Evolutionary conservation across 441 rosid species (phyloP).

Genomic region (Jatropha podagrica): DNA sequence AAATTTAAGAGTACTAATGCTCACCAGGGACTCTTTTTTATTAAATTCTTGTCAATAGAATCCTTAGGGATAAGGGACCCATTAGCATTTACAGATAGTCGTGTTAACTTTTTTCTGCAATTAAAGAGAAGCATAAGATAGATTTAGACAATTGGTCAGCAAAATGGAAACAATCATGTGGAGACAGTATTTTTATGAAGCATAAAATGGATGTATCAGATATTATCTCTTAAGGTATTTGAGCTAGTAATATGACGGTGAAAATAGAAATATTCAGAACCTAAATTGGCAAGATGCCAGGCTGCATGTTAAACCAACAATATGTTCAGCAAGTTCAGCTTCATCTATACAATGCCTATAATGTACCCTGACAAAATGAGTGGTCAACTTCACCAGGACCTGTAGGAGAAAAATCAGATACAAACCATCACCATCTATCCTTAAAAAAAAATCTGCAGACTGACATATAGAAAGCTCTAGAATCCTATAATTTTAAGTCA

Average conservation of each 20-base stretch:
- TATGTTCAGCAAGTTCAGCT: constrained; percentile 93
- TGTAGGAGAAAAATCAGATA: constrained; percentile 31
- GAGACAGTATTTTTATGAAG: constrained; percentile 3
- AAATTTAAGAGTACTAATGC: constrained; percentile 18
- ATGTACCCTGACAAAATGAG: constrained; percentile 68
- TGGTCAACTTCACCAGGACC: constrained; percentile 75
- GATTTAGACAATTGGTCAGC: constrained; percentile 13
- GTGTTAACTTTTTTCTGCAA: constrained; percentile 78
- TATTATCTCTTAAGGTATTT: not conserved
- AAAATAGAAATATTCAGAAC: constrained; percentile 29
- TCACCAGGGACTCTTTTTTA: constrained; percentile 79
- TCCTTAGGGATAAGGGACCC: constrained; percentile 77
- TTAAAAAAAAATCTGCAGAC: not conserved
- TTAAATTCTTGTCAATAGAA: constrained; percentile 54
- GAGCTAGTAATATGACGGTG: not conserved
- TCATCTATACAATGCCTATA: constrained; percentile 87
- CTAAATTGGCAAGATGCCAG: constrained; percentile 89
- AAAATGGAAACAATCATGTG: not conserved
- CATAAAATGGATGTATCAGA: not conserved
- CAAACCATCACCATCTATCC: constrained; percentile 14
- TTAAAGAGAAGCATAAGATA: constrained; percentile 19
- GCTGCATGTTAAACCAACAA: constrained; percentile 81
- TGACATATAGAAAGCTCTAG: constrained; percentile 1
- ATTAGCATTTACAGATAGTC: constrained; percentile 79
- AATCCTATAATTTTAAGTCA: constrained; percentile 17